Conservation (phyloP, 2,329 filamentous ascomycete species). For the Cladobotryum mycophilum region DNA sequence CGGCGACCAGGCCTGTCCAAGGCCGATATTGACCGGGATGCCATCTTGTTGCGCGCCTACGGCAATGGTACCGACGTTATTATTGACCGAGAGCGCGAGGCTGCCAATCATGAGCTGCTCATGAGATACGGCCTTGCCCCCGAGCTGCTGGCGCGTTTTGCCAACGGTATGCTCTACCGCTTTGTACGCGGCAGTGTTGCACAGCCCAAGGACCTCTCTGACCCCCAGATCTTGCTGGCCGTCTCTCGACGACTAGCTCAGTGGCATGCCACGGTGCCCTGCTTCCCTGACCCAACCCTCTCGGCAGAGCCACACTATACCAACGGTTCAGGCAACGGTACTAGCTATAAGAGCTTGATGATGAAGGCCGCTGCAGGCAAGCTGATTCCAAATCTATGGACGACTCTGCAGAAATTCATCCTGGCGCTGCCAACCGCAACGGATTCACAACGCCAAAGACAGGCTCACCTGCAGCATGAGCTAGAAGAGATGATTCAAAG, state of each 20-base stretch:
- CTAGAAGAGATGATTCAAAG: slow-evolving; percentile 62
- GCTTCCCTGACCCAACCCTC: slow-evolving; percentile 34
- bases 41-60: slow-evolving; percentile 86
- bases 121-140: slow-evolving; percentile 80
- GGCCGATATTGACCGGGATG: slow-evolving; percentile 70
- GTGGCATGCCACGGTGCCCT: slow-evolving; percentile 78
- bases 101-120: slow-evolving; percentile 75
- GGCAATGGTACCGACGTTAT: slow-evolving; percentile 90
- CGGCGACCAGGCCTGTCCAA: slow-evolving; percentile 60
- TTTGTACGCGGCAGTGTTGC: slow-evolving; percentile 80
- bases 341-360: slow-evolving; percentile 35
- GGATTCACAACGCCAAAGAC: slow-evolving; percentile 60
- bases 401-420: slow-evolving; percentile 94
- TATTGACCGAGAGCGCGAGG: slow-evolving; percentile 88
- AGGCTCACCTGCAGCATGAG: slow-evolving; percentile 66
- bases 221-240: slow-evolving; percentile 69
- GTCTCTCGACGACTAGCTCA: slow-evolving; percentile 80
- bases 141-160: slow-evolving; percentile 80
- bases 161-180: slow-evolving; percentile 92
- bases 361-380: slow-evolving; percentile 56
- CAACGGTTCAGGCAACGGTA: slow-evolving; percentile 32
- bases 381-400: slow-evolving; percentile 84
- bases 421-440: slow-evolving; percentile 71
- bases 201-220: slow-evolving; percentile 71
- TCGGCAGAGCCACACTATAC: slow-evolving; percentile 16